phyloP scores from a whole-genome alignment of 2,329 filamentous ascomycete species.

The Penicillium freii region DNA sequence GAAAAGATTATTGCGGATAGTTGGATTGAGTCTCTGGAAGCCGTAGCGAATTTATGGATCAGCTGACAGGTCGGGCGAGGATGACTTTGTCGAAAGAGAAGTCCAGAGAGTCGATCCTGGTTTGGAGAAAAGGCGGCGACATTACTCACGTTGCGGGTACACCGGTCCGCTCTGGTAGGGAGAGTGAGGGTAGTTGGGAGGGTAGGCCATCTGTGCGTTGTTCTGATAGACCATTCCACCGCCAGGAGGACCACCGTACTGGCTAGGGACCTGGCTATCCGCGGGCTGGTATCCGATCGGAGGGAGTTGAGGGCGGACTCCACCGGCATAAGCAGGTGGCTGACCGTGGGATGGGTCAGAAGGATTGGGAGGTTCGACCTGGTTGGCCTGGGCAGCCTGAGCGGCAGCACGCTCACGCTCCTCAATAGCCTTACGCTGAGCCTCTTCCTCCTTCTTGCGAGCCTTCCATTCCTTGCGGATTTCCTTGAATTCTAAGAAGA shows the following conservation, averaged over 20 bases:
- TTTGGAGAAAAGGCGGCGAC: slow-evolving; percentile 6
- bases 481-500: slow-evolving; percentile 86
- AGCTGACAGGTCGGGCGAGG: slow-evolving; percentile 21
- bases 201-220: slow-evolving; percentile 50
- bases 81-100: slow-evolving; percentile 15
- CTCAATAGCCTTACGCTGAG: slow-evolving; percentile 82
- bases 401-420: slow-evolving; percentile 70
- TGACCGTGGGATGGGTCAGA: slow-evolving; percentile 50
- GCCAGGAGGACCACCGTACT: slow-evolving; percentile 61
- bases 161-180: slow-evolving; percentile 52
- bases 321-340: slow-evolving; percentile 47
- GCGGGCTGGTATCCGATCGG: slow-evolving; percentile 70
- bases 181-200: slow-evolving; percentile 51
- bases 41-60: slow-evolving; percentile 29
- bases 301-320: slow-evolving; percentile 64
- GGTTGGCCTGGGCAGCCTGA: slow-evolving; percentile 45
- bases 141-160: slow-evolving; percentile 52
- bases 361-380: slow-evolving; percentile 47
- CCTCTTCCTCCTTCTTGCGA: slow-evolving; percentile 98
- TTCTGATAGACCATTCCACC: slow-evolving; percentile 49
- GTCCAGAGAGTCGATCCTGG: slow-evolving; percentile 24
- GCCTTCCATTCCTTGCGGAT: slow-evolving; percentile 99
- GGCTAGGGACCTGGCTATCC: slow-evolving; percentile 54
- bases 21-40: slow-evolving; percentile 38
- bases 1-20: slow-evolving; percentile 38